Evolutionary conservation across 345 rosid species (phyloP), one percentile per base, ranked within the genome.

Genomic region (Lumnitzera racemosa): DNA sequence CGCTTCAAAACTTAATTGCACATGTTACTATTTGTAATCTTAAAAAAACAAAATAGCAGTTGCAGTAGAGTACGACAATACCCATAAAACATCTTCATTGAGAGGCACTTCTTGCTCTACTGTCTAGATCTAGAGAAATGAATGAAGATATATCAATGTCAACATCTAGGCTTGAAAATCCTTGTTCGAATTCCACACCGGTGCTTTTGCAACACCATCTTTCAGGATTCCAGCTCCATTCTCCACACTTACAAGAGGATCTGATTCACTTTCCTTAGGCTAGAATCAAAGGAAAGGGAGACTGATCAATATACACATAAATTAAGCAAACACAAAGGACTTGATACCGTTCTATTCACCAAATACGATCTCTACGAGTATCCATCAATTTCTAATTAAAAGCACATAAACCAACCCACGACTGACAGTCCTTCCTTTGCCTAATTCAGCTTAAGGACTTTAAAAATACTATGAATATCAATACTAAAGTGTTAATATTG

Each of bases 171-270:
- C 99, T 67, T 83, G 89, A 61, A 88, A 75, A 66, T 95, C 99
- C 82, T 90, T 90, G 81, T 88, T 85, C 23, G 94, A 90, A 58
- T 73, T 78, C 99, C 99, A 90, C 51, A 71, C 82, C 15, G 97
- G 90, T 66, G 82, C 76, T 59, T 75, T 84, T 11, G 72, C 70
- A 64, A 11, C 75, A 46, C 81, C 79, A 14, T 88, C 97, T 43
- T 74, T 74, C 60, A 83, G 73, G 20, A 75, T 71, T 64, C 89
- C 90, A n/a, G 80, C 68, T 67, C 89, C 96, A 58, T 83, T 83
- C 62, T 88, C 99, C 65, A 53, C 89, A 9, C 75, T 74, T 11
- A 90, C 73, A 63, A 95, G 64, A 46, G 95, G 97, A 74, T 95
- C 97, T 0, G 80, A 67, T 78, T 95, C 99, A 61, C 78, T 68